Base-by-base conservation (phyloP, 306 rosid genomes). In the Quillaja saponaria region DNA sequence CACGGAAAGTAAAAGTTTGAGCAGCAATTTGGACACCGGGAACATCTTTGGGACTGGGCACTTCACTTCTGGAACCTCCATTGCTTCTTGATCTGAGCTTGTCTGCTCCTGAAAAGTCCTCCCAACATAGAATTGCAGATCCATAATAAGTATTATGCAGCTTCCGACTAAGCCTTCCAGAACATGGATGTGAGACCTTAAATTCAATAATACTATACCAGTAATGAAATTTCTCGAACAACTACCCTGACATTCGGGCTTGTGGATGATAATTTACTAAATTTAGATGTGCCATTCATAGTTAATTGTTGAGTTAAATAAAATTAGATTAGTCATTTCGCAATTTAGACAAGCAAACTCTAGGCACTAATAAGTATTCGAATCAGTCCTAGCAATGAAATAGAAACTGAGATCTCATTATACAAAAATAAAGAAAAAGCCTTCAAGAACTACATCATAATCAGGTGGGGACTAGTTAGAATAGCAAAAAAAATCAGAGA, bases 1-100 rank as follows among this genome's bases (percentile, higher is more conserved):
- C 97, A 18, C 97, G 94, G 53, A 87, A 90, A 49, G 95, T 85
- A 71, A 90, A 90, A 19, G 74, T 90, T 67, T 90, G 97, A 28
- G 95, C 94, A 6, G 97, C 91, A 49, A 90, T 90, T 60, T 81
- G 87, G 25, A 66, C 92, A 34, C 76, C 80, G 1, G 92, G 80
- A 3, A 28, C 81, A 49, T 86, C 91, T 71, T 84, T 87, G 38
- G 82, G 87, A 28, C 8, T 67, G n/a, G 85, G 66, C 39, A 77
- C 56, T 71, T 90, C 96, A 81, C 83, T 77, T 75, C 73, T 85
- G 62, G 84, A 77, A 9, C 50, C 90, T 25, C 80, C 91, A 65
- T 78, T 87, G 72, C 72, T 81, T 63, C 86, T 79, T 65, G 85
- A 79, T 34, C 80, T 76, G 40, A 85, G 79, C 60, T 68, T 84